Percentiles rank a stretch among this genome's conserved stretches.
phyloP scores from a whole-genome alignment of 441 rosid species.

The Raphanus hybrid region DNA sequence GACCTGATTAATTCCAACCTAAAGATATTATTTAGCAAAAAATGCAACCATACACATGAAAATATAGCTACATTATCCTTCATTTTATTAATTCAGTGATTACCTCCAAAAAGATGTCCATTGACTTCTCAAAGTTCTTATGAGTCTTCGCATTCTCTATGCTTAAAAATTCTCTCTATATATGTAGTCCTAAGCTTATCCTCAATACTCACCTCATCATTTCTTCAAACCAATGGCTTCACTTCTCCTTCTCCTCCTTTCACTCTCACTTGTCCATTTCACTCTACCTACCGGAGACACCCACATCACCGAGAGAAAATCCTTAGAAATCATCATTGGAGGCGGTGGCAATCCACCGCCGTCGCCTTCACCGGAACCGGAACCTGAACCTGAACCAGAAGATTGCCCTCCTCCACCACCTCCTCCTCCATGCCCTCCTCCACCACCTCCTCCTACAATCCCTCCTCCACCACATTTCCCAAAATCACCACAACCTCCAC shows the following conservation, averaged over 20 bases:
- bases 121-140: constrained; percentile 27
- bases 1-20: not conserved
- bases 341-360: constrained; percentile 32
- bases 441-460: not conserved
- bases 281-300: constrained; percentile 23
- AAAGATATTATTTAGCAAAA: not conserved
- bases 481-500: not conserved
- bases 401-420: constrained; percentile 34
- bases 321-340: constrained; percentile 35
- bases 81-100: not conserved
- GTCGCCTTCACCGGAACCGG: constrained; percentile 23
- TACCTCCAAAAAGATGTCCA: constrained; percentile 20
- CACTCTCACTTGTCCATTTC: constrained; percentile 28
- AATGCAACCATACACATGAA: not conserved
- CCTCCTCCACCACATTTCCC: not conserved
- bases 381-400: constrained; percentile 19
- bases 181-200: constrained; percentile 22
- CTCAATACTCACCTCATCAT: constrained; percentile 25
- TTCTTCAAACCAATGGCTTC: constrained; percentile 36
- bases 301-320: constrained; percentile 30
- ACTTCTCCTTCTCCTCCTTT: constrained; percentile 33
- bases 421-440: constrained; percentile 22
- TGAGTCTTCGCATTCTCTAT: constrained; percentile 25
- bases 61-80: not conserved
- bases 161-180: constrained; percentile 8